phyloP scores from a whole-genome alignment of 2,329 filamentous ascomycete species.

The Pezicula radicicola region DNA sequence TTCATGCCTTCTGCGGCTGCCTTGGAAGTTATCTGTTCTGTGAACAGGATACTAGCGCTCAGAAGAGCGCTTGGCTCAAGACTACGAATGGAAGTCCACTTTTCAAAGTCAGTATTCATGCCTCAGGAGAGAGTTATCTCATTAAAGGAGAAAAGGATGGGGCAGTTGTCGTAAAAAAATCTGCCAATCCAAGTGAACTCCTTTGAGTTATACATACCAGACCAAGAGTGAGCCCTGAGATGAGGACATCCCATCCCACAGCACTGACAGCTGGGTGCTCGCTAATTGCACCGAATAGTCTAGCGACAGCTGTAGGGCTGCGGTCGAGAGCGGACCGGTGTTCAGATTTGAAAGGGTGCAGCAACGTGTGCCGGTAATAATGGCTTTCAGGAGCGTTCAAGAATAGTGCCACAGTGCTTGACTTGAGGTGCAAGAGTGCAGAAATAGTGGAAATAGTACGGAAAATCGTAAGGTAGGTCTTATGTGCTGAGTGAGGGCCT shows the following conservation, averaged over 20 bases:
- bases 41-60: slow-evolving; percentile 31
- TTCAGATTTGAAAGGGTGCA: slow-evolving; percentile 43
- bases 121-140: too few relatives aligned
- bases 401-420: slow-evolving; percentile 39
- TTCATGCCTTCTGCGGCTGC: slow-evolving; percentile 3
- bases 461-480: slow-evolving; percentile 44
- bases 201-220: slow-evolving; percentile 14
- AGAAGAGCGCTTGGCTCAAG: slow-evolving; percentile 49
- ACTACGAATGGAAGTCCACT: slow-evolving; percentile 53
- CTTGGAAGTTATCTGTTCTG: slow-evolving; percentile 8
- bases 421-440: slow-evolving; percentile 42
- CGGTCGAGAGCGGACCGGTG: slow-evolving; percentile 42
- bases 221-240: slow-evolving; percentile 50
- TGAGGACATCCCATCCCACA: slow-evolving; percentile 55
- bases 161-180: too few relatives aligned
- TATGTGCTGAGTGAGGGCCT: slow-evolving; percentile 35
- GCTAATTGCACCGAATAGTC: slow-evolving; percentile 45
- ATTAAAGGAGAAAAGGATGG: too few relatives aligned
- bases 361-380: slow-evolving; percentile 45
- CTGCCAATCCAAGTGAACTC: too few relatives aligned
- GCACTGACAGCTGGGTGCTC: slow-evolving; percentile 57
- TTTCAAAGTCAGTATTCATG: too few relatives aligned
- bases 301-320: slow-evolving; percentile 40
- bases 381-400: slow-evolving; percentile 45
- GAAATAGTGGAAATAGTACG: slow-evolving; percentile 41